A percentile compares a stretch with the other conserved stretches of the same genome.
Evolutionary conservation across 208 protist genomes (phyloP).

Genomic region (Naegleria fowleri): DNA sequence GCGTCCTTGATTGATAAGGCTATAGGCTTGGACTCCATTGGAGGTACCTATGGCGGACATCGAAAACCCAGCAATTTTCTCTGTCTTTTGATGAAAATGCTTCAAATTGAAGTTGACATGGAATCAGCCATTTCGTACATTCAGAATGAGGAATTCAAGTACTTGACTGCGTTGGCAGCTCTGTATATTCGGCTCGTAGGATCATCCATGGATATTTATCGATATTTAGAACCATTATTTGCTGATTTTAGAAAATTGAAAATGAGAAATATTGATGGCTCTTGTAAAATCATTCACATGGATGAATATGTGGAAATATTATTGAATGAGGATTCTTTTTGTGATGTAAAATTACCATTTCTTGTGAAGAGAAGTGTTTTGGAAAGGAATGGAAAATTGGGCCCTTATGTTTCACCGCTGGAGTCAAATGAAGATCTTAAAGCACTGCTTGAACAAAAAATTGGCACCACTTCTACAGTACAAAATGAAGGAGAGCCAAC

Average conservation of each 20-base stretch:
- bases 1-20: constrained; percentile 70
- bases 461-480: neutral
- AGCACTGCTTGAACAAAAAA: neutral
- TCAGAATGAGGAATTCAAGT: constrained; percentile 72
- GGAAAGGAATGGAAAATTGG: constrained; percentile 13
- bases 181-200: constrained; percentile 73
- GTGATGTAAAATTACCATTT: constrained; percentile 60
- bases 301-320: constrained; percentile 71
- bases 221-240: constrained; percentile 69
- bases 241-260: constrained; percentile 69
- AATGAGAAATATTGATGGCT: constrained; percentile 19
- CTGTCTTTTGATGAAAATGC: constrained; percentile 73
- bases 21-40: constrained; percentile 60
- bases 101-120: constrained; percentile 67
- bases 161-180: constrained; percentile 65
- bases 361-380: constrained; percentile 37
- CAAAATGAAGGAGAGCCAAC: neutral
- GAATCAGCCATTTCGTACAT: constrained; percentile 79
- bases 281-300: constrained; percentile 50
- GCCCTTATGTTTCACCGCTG: neutral
- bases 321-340: constrained; percentile 51
- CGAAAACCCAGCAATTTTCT: constrained; percentile 72
- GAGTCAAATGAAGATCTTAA: neutral
- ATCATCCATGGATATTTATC: constrained; percentile 57
- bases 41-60: constrained; percentile 65